Evolutionary conservation across 305 asterid genomes (phyloP), one percentile per base, ranked within the genome.

Genomic region (Euphrasia arctica): DNA sequence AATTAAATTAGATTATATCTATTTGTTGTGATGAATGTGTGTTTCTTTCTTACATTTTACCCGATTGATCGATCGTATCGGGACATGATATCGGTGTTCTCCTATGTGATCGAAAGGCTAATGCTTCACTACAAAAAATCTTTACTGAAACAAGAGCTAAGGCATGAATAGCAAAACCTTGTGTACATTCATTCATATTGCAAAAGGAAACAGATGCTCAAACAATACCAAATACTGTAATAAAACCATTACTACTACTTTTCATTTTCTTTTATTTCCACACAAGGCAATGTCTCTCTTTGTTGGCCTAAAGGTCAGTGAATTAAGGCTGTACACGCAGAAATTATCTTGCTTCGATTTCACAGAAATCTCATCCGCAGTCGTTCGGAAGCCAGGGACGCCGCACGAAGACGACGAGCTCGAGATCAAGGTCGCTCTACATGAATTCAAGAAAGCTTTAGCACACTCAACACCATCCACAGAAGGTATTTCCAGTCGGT

Each of bases 401-500:
- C 72, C 63, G 63, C 98, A 91, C 8, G 79, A 71, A 8, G 83
- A n/a, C 31, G 86, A 55, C 5, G 86, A 63, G 45, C 80, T 77
- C 4, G 77, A 66, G 0, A 80, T 12, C 2, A 89, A 72, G 75
- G 70, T 82, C 1, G 97, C 96, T 42, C 79, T 73, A 67, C 97
- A 92, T 2, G 82, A 72, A 71, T 74, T 85, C 12, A 85, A 91
- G 1, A 89, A 45, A 15, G 75, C 89, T 60, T 18, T 18, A 12
- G 97, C 96, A 69, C 97, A 92, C 66, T 92, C 80, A 28, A 92
- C 84, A 15, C 98, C 98, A 75, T 92, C 96, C n/a, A 87, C 96
- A 25, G 93, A 80, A 5, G 97, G 91, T 31, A 92, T 83, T 69
- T 85, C 81, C 74, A 92, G 52, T 78, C 73, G 81, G 93, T 92